Conservation (phyloP, 495 filamentous ascomycete genomes). For the Penicillium ochrochloron region DNA sequence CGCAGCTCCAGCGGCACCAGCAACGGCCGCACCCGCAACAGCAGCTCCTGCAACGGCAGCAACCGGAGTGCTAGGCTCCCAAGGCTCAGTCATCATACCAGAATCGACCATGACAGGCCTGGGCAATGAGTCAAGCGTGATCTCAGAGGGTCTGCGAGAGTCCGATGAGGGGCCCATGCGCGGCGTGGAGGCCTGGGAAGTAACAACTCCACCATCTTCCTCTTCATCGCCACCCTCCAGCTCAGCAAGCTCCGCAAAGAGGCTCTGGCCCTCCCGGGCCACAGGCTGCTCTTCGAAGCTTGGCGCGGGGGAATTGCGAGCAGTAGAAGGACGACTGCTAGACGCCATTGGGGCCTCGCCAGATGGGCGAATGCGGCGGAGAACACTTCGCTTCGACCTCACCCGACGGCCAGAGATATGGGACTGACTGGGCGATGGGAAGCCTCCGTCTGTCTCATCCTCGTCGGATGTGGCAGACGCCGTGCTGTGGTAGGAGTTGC, state of each 20-base stretch:
- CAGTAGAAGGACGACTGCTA: slow-evolving; percentile 52
- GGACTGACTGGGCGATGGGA: slow-evolving; percentile 65
- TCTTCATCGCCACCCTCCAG: slow-evolving; percentile 68
- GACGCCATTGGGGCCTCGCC: slow-evolving; percentile 66
- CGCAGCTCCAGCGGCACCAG: slow-evolving; percentile 8
- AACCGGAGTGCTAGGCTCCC: slow-evolving; percentile 32
- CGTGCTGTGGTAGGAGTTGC: slow-evolving; percentile 79
- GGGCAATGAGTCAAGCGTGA: slow-evolving; percentile 29
- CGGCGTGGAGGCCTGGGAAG: slow-evolving; percentile 59
- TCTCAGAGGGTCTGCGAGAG: slow-evolving; percentile 47
- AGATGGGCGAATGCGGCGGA: slow-evolving; percentile 65
- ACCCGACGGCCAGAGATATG: slow-evolving; percentile 72
- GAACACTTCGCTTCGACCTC: slow-evolving; percentile 64
- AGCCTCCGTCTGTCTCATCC: slow-evolving; percentile 56
- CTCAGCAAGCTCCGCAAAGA: slow-evolving; percentile 88
- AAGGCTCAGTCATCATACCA: slow-evolving; percentile 88
- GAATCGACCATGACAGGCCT: slow-evolving; percentile 72
- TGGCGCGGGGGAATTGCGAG: slow-evolving; percentile 55
- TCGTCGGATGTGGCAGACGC: slow-evolving; percentile 89
- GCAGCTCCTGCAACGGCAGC: not conserved
- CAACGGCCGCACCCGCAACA: slow-evolving; percentile 16
- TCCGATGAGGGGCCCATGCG: slow-evolving; percentile 45
- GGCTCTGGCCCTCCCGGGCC: slow-evolving; percentile 69
- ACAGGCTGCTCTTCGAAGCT: slow-evolving; percentile 51
- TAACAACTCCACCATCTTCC: slow-evolving; percentile 57